phyloP scores from a whole-genome alignment of 257 asterid genomes.

The Gentiana macrophylla region DNA sequence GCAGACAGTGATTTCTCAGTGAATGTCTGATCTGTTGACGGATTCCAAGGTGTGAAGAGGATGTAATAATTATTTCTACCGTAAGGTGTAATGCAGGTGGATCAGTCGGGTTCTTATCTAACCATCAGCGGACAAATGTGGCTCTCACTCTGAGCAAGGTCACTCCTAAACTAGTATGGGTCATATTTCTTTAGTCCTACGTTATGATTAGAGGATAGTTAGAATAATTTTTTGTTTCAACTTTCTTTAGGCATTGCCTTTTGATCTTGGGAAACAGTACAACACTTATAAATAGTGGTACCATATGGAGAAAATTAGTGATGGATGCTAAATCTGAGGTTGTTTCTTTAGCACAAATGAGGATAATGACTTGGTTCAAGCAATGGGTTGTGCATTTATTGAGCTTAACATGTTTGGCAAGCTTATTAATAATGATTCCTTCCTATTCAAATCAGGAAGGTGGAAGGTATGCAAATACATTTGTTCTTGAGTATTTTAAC shows the following conservation, averaged over 20 bases:
- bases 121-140: constrained; percentile 37
- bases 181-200: background rate
- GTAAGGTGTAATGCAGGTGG: constrained; percentile 50
- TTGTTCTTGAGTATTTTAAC: background rate
- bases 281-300: constrained; percentile 35
- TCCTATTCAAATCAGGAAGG: constrained; percentile 7
- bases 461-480: constrained; percentile 1
- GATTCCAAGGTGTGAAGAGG: constrained; percentile 72
- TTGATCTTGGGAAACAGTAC: constrained; percentile 53
- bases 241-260: constrained; percentile 36
- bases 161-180: background rate
- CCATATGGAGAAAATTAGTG: constrained; percentile 45
- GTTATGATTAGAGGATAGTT: too few relatives aligned
- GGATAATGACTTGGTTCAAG: constrained; percentile 24
- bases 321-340: constrained; percentile 42
- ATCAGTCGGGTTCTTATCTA: constrained; percentile 50
- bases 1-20: constrained; percentile 36
- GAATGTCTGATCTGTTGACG: constrained; percentile 47
- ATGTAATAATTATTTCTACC: constrained; percentile 48
- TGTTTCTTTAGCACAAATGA: constrained; percentile 37
- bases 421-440: constrained; percentile 20
- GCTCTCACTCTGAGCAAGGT: constrained; percentile 66
- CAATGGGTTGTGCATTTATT: constrained; percentile 23
- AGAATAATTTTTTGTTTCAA: background rate
- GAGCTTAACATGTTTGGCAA: constrained; percentile 23